These are phyloP conservation scores for Tetrahymena thermophila DNA, from an alignment of 73 alveolate species.

Conservation along the genomic window DNA sequence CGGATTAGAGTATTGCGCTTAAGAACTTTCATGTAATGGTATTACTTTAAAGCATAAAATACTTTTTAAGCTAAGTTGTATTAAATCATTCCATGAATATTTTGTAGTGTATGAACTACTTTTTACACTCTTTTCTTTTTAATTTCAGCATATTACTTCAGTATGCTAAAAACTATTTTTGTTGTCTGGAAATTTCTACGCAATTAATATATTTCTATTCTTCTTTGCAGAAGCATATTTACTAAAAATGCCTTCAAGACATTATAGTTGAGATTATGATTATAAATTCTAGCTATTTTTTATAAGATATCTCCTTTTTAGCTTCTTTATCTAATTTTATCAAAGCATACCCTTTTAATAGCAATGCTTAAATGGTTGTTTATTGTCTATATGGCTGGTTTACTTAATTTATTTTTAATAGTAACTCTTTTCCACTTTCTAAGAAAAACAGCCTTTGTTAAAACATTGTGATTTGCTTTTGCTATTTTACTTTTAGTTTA, in stretches of 20 bases:
- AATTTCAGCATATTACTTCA: background rate
- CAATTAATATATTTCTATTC: background rate
- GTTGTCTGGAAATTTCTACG: background rate
- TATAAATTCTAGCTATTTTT: background rate
- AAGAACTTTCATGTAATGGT: background rate
- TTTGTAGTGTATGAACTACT: background rate
- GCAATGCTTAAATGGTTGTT: background rate
- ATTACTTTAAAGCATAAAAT: background rate
- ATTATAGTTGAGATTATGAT: background rate
- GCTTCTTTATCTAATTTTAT: background rate
- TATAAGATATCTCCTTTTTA: background rate
- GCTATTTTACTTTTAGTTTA: background rate
- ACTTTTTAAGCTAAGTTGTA: background rate
- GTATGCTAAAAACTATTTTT: background rate
- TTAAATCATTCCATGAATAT: background rate
- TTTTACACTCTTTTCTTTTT: background rate
- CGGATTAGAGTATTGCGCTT: background rate
- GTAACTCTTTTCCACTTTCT: background rate
- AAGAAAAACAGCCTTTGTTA: background rate
- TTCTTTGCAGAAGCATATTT: background rate
- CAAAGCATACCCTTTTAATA: background rate
- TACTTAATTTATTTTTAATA: background rate
- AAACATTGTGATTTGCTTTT: background rate
- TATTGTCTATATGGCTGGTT: background rate
- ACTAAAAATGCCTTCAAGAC: background rate